Base-by-base conservation (phyloP, 202 grass and related monocot genomes). In the Panicum hallii region DNA sequence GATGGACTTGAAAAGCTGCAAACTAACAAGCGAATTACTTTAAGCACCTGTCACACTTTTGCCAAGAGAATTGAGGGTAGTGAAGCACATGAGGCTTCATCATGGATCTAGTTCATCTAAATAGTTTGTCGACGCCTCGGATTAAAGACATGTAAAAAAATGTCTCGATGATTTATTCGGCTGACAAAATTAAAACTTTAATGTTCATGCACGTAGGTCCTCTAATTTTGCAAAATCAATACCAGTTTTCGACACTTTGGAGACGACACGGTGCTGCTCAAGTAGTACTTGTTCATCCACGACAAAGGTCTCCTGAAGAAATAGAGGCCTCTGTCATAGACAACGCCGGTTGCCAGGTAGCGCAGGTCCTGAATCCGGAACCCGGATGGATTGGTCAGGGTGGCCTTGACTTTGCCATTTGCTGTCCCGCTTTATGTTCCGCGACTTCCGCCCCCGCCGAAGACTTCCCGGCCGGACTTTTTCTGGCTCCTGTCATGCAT, bases 361-460 rank as follows among this genome's bases (percentile, higher is more conserved):
- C 5, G 36, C 36, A 38, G 14, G 19, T 19, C 30, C 49, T 52
- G 49, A 52, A 52, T 52, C 26, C 26, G 26, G 26, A 32, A 2
- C 14, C 40, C 8, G 32, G 32, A 14, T 19, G 40, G 48, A 12
- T 75, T 6, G 49, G 50, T 47, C 63, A 15, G 15, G 7, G 10
- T 12, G 73, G 65, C 12, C 32, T 63, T 47, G 86, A 28, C 78
- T 71, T 65, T 60, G 85, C 38, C 60, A 36, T 45, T 77, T 16
- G 40, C 41, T 69, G 50, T 48, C 70, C 12, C 57, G 56, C 57
- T 68, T 79, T 79, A 40, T 6, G 81, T 66, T 34, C 68, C 79
- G 65, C 45, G 79, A 72, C 73, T 78, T 34, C 63, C 81, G 67
- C 49, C 41, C 43, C 19, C 17, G 17, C 9, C 47, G 1, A 4